Evolutionary conservation across 179 eudicot genomes (phyloP).

Genomic region (Spergularia azorica): DNA sequence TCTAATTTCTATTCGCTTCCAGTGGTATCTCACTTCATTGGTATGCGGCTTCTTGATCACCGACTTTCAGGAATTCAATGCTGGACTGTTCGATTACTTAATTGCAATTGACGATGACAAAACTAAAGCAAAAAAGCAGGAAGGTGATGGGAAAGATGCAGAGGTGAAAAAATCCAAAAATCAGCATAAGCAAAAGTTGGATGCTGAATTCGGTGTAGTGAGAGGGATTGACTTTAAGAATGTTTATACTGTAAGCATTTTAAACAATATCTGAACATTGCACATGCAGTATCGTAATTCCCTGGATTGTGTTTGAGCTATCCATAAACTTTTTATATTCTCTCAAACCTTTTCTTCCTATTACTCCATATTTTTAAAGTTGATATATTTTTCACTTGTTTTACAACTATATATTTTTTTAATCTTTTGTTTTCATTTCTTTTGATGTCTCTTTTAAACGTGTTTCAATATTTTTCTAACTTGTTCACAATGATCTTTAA

Average conservation of each 20-base stretch:
- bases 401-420: too few relatives aligned
- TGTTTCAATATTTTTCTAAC: too few relatives aligned
- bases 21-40: background rate
- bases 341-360: too few relatives aligned
- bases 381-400: too few relatives aligned
- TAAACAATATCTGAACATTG: background rate
- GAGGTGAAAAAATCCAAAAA: slow-evolving; percentile 56
- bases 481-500: too few relatives aligned
- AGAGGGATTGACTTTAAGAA: slow-evolving; percentile 98
- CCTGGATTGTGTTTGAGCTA: too few relatives aligned
- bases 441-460: too few relatives aligned
- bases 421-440: too few relatives aligned
- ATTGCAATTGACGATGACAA: slow-evolving; percentile 84
- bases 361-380: too few relatives aligned
- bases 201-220: slow-evolving; percentile 92
- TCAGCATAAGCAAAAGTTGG: slow-evolving; percentile 58
- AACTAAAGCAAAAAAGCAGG: slow-evolving; percentile 50
- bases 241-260: slow-evolving; percentile 71
- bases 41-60: background rate
- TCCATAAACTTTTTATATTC: too few relatives aligned
- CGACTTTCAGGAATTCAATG: slow-evolving; percentile 79
- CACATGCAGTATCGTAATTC: background rate
- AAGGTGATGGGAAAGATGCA: slow-evolving; percentile 40
- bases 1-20: background rate
- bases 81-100: slow-evolving; percentile 94